These are phyloP conservation scores for Fusarium nodosum DNA, from an alignment of 2,329 filamentous ascomycete genomes.

Conservation along the genomic window DNA sequence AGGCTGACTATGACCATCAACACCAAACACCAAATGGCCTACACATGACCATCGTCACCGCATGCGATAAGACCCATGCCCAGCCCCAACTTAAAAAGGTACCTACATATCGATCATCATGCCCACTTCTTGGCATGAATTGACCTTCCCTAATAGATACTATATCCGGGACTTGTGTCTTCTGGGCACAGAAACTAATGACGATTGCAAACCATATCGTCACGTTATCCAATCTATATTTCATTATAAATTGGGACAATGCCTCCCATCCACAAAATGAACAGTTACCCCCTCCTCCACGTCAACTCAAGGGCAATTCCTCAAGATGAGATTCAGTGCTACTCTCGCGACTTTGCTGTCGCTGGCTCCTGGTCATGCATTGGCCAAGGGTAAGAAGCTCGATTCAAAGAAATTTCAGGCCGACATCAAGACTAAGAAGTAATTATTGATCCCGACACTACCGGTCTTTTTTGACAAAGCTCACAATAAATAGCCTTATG, in stretches of 20 bases:
- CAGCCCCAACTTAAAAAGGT: background rate
- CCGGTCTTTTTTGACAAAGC: background rate
- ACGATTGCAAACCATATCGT: background rate
- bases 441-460: rapidly evolving
- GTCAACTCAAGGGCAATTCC: background rate
- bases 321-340: slow-evolving; percentile 24
- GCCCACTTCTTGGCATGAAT: slow-evolving; percentile 4
- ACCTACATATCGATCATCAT: background rate
- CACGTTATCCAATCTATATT: background rate
- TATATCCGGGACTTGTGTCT: slow-evolving; percentile 13
- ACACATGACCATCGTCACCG: background rate
- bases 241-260: slow-evolving; percentile 7
- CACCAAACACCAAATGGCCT: background rate
- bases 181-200: slow-evolving; percentile 1
- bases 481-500: slow-evolving; percentile 25
- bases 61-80: slow-evolving; percentile 10
- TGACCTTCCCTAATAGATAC: slow-evolving; percentile 39
- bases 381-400: slow-evolving; percentile 28
- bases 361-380: slow-evolving; percentile 14
- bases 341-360: slow-evolving; percentile 26
- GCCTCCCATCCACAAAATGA: too few relatives aligned
- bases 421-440: slow-evolving; percentile 41
- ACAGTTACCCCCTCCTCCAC: background rate
- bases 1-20: background rate
- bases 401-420: slow-evolving; percentile 35